phyloP scores from a whole-genome alignment of 495 filamentous ascomycete genomes.

The Bathelium albidoporum region DNA sequence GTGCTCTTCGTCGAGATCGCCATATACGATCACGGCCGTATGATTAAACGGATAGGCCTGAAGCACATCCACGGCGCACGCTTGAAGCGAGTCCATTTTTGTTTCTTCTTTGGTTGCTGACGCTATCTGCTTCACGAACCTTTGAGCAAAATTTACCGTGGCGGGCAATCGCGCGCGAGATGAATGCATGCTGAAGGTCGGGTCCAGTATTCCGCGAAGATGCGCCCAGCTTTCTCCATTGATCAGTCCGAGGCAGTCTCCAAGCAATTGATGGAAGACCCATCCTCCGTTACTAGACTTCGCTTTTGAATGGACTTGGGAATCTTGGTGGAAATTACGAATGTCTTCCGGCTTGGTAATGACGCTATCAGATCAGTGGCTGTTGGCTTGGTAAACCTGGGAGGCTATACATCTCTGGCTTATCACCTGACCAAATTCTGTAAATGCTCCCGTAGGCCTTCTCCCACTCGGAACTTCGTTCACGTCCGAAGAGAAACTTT shows the following conservation, averaged over 20 bases:
- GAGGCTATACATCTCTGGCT: neutral
- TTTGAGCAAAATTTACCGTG: neutral
- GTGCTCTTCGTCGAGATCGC: no score
- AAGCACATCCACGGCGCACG: no score
- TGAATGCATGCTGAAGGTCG: neutral
- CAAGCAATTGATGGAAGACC: slow-evolving; percentile 30
- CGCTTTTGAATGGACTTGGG: neutral
- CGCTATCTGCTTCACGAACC: neutral
- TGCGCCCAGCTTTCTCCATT: slow-evolving; percentile 22
- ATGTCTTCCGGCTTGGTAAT: neutral
- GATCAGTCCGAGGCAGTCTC: slow-evolving; percentile 33
- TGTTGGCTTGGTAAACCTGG: neutral
- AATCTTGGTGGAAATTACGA: neutral
- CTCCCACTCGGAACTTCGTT: neutral
- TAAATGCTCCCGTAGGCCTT: neutral
- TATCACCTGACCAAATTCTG: neutral
- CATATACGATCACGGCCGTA: no score
- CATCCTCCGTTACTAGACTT: slow-evolving; percentile 18
- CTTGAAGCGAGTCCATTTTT: no score
- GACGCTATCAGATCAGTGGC: neutral
- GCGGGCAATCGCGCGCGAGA: neutral
- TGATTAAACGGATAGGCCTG: no score
- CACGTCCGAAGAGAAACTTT: neutral
- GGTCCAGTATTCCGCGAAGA: neutral
- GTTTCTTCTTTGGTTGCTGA: neutral